Base-by-base conservation (phyloP, 495 filamentous ascomycete genomes). In the Halenospora varia region DNA sequence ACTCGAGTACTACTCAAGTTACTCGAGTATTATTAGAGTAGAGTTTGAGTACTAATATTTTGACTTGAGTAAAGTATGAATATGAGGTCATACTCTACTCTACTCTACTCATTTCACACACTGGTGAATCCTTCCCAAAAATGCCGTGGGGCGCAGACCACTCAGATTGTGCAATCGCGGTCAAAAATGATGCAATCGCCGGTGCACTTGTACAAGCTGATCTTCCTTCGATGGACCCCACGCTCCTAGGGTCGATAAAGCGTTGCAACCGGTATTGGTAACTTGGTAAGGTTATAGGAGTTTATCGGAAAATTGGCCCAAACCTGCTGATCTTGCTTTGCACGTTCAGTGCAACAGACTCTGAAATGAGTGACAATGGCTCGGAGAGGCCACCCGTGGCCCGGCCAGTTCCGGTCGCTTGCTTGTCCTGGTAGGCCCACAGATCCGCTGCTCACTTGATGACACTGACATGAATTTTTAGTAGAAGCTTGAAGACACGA, bases 131-230 rank as follows among this genome's bases (percentile, higher is more conserved):
- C 42, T 45, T 45, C 42, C 42, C 42, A 45, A 20, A 45, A 45
- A n/a, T 45, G 11, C 13, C 18, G 42, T 40, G 42, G 11, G 42
- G 42, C 42, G 18, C 42, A 20, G 42, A 45, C 42, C 42, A 45
- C 42, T 45, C 42, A 20, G 42, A 45, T 45, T 45, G 42, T 20
- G 42, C 42, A 45, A 35, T 45, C 42, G 42, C 42, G 42, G 42
- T 20, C 42, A 45, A 45, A 45, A 45, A 45, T 45, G 42, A 45
- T 45, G 42, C 42, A 45, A 45, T 45, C 42, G 42, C 42, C 42
- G n/a, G 42, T 45, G 13, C 11, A 20, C 42, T 35, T 35, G 29
- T 35, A 35, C 29, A 35, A 35, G 29, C 29, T 35, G 13, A 35
- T 35, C 4, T 35, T 35, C 29, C 29, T 35, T 35, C 29, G 29